Evolutionary conservation across 768 basidiomycete genomes (phyloP).

Genomic region (Kwoniella pini): DNA sequence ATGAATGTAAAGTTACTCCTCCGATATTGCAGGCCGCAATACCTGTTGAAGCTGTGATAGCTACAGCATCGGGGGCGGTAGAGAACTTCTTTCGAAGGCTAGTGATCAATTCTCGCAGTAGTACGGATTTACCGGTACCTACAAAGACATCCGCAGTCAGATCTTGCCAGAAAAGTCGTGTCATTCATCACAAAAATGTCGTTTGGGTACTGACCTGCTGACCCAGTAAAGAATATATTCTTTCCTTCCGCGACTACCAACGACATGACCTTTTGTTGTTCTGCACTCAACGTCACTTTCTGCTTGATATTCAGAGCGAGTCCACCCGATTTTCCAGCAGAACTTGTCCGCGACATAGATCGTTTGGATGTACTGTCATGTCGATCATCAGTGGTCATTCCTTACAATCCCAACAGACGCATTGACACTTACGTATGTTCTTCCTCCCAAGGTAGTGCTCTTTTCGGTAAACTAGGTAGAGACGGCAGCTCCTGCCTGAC

Average conservation of each 20-base stretch:
- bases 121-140: slow-evolving; percentile 97
- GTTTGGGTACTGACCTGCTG: slow-evolving; percentile 80
- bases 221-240: slow-evolving; percentile 94
- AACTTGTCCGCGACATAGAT: slow-evolving; percentile 17
- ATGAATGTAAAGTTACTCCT: slow-evolving; percentile 91
- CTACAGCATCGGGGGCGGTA: slow-evolving; percentile 70
- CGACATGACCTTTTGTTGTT: slow-evolving; percentile 80
- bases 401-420: background rate
- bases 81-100: slow-evolving; percentile 63
- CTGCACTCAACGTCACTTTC: slow-evolving; percentile 71
- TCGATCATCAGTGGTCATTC: background rate
- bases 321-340: slow-evolving; percentile 10
- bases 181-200: too few relatives aligned
- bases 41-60: slow-evolving; percentile 92
- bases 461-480: slow-evolving; percentile 30
- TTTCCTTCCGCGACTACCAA: slow-evolving; percentile 67
- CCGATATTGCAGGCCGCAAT: slow-evolving; percentile 98
- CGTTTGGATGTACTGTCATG: slow-evolving; percentile 3
- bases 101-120: slow-evolving; percentile 87
- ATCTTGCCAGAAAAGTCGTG: too few relatives aligned
- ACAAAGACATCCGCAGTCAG: too few relatives aligned
- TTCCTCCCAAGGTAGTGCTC: slow-evolving; percentile 44
- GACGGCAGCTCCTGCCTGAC: slow-evolving; percentile 23
- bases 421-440: slow-evolving; percentile 29
- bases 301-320: slow-evolving; percentile 53